A percentile compares a stretch with the other conserved stretches of the same genome.
Conservation (phyloP, 2,329 filamentous ascomycete species). For the Raffaelea arxii region DNA sequence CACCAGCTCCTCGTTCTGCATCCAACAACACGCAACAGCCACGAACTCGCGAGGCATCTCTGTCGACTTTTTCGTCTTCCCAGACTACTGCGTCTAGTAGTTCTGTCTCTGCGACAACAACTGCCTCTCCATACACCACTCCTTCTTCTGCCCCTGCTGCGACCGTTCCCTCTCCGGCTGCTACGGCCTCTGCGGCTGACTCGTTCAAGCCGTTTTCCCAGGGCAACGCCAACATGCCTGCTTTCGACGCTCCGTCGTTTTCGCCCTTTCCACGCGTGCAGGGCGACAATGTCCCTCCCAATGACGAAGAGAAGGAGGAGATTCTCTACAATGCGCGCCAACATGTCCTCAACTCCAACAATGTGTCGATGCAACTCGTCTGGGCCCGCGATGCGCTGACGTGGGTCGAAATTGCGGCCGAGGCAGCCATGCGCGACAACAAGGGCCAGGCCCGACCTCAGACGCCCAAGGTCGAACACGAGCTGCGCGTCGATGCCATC, state of each 20-base stretch:
- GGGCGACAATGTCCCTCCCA: constrained; percentile 82
- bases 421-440: constrained; percentile 61
- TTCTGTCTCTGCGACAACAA: background rate
- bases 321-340: constrained; percentile 77
- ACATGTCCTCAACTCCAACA: constrained; percentile 82
- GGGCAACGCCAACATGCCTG: constrained; percentile 26
- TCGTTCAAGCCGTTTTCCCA: constrained; percentile 32
- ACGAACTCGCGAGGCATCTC: constrained; percentile 33
- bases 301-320: constrained; percentile 87
- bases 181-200: constrained; percentile 4
- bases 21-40: constrained; percentile 9
- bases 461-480: constrained; percentile 82
- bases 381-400: constrained; percentile 91
- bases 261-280: constrained; percentile 84
- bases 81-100: no score
- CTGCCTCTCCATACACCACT: background rate
- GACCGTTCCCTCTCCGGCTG: background rate
- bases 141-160: background rate
- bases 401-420: constrained; percentile 76
- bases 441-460: constrained; percentile 48
- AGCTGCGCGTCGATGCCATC: constrained; percentile 77
- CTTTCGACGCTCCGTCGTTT: constrained; percentile 60
- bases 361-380: constrained; percentile 90
- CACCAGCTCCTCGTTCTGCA: constrained; percentile 29
- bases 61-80: constrained; percentile 27